Conservation (phyloP, 371 early-diverging fungal species). For the Dichotomocladium elegans region DNA sequence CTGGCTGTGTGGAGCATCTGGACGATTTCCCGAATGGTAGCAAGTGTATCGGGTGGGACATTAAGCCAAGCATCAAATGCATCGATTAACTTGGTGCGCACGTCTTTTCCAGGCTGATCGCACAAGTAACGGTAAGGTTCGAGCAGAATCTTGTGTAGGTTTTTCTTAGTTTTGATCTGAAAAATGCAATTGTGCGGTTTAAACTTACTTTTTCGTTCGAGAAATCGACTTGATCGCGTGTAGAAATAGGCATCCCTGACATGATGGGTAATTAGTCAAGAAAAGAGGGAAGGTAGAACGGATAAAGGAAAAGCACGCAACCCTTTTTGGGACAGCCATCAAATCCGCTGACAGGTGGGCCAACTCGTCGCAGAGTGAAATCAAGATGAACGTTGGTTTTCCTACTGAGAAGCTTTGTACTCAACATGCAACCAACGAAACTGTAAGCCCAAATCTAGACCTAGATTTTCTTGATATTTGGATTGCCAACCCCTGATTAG, state of each 20-base stretch:
- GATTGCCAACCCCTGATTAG: too few species aligned
- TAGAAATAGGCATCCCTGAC: background rate
- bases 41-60: constrained; percentile 67
- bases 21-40: constrained; percentile 76
- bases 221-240: background rate
- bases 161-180: background rate
- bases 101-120: constrained; percentile 87
- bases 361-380: too few species aligned
- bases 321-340: too few species aligned
- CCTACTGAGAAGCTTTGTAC: too few species aligned
- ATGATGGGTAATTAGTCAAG: background rate
- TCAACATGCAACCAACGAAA: too few species aligned
- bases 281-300: background rate
- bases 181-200: background rate
- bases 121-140: constrained; percentile 85
- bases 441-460: too few species aligned
- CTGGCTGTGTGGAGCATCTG: constrained; percentile 95
- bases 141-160: constrained; percentile 52
- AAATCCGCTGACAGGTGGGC: too few species aligned
- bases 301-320: too few species aligned
- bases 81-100: constrained; percentile 83
- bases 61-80: constrained; percentile 90
- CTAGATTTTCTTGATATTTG: too few species aligned
- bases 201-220: background rate
- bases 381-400: too few species aligned